Conservation (phyloP, 257 asterid genomes). For the Prunella vulgaris region DNA sequence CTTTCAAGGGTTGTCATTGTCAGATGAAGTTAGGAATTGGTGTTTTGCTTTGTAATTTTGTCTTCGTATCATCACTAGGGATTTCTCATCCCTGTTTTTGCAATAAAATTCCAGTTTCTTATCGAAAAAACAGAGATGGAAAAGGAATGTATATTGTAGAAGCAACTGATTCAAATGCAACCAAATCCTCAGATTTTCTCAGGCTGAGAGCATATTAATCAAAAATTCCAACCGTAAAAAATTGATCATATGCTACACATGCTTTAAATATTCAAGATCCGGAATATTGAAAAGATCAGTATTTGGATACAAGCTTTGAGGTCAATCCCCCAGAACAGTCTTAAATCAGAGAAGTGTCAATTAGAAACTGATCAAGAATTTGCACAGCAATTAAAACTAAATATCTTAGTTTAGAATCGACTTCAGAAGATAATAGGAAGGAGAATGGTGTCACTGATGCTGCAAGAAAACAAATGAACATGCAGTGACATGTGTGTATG, state of each 20-base stretch:
- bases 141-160: neutral
- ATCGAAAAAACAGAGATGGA: too few relatives aligned
- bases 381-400: neutral
- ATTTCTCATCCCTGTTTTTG: too few relatives aligned
- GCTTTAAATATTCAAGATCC: neutral
- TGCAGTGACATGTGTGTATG: slow-evolving; percentile 1
- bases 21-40: too few relatives aligned
- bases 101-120: too few relatives aligned
- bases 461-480: neutral
- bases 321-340: neutral
- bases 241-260: neutral
- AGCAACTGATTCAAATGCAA: neutral
- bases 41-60: too few relatives aligned
- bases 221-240: neutral
- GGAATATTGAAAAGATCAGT: neutral
- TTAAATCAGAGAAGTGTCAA: neutral
- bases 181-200: neutral
- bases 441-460: neutral
- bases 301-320: neutral
- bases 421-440: slow-evolving; percentile 3
- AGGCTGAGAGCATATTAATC: neutral
- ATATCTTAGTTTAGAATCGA: neutral
- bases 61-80: too few relatives aligned
- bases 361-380: neutral
- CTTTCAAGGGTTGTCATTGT: too few relatives aligned